Base-by-base conservation (phyloP, 352 stramenopile species). In the Peronospora belbahrii region DNA sequence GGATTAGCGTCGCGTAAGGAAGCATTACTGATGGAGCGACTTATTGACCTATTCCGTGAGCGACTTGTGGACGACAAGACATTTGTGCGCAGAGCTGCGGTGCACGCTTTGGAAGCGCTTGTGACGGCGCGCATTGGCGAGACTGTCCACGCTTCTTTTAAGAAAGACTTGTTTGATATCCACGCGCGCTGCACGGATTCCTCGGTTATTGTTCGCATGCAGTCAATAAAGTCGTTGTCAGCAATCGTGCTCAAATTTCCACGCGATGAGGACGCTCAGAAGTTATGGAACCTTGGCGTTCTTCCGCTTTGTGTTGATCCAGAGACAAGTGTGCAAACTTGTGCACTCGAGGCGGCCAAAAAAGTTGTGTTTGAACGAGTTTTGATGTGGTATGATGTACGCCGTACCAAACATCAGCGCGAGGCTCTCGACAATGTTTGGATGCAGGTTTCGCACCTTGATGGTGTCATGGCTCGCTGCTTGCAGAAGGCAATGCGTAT, bases 231-330 rank as follows among this genome's bases (percentile, higher is more conserved):
- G 46, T 89, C 80, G 11, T 58, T 94, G 4, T 88, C 83, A 6
- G 59, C 70, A 6, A 73, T 94, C 14, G 28, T 94, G n/a, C 49
- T 86, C 6, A 81, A 72, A 25, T 86, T 88, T 41, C 71, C 81
- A 8, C 42, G 56, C 1, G 74, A 92, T 52, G 47, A 65, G 3
- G 80, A 90, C 14, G 72, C 79, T 0, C 83, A 94, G 36, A 75
- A 74, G 13, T 31, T 89, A n/a, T 94, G 83, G 83, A 89, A 85
- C 51, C 53, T 86, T 17, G 83, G 83, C 8, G 77, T 94, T 24
- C 54, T 94, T n/a, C 78, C 81, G 3, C 59, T 94, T 3, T 91
- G 83, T 38, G 59, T 84, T 1, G 83, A 94, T 32, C 68, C 79
- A 3, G 83, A 94, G 62, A 69, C 62, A 5, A 89, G 47, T 19